Base-by-base conservation (phyloP, 768 basidiomycete genomes). In the Coprinopsis sp. region DNA sequence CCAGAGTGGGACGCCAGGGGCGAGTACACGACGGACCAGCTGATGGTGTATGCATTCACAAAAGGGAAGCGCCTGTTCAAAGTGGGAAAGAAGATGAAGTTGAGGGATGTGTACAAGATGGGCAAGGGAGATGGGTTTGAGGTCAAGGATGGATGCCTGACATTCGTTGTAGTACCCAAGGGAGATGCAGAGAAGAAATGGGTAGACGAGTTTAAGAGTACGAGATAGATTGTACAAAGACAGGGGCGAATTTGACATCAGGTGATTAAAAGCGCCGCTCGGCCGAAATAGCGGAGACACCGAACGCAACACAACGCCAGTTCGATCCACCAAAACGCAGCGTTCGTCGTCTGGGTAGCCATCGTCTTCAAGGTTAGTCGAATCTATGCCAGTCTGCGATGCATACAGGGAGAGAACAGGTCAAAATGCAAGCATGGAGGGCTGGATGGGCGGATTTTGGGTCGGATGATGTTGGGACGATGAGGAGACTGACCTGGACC, bases 61-160 rank as follows among this genome's bases (percentile, higher is more conserved):
- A 68, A 70, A 50, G 65, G 76, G 48, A 85, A 78, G 58, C 76
- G 91, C 30, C 64, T 98, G 37, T 69, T 99, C 49, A 99, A 94
- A 66, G 80, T 95, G 4, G 95, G 94, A 12, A 89, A 84, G 68
- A 91, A 87, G n/a, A n/a, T n/a, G n/a, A n/a, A n/a, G n/a, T n/a
- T n/a, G n/a, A n/a, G n/a, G n/a, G n/a, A n/a, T n/a, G n/a, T n/a
- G n/a, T n/a, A n/a, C n/a, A 79, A 62, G 73, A 73, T 14, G 81
- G 77, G 2, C 78, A 78, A 44, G 25, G 64, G 56, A 51, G 94
- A 98, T 60, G 93, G 95, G 1, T 61, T 97, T 42, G 89, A 91
- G 59, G 58, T 97, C 37, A 84, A 81, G 54, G 88, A 90, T 53
- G 86, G 87, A 3, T 91, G 85, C 55, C 60, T 95, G 56, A 81